phyloP scores from a whole-genome alignment of 768 basidiomycete genomes.

The Mycena leptocephala region DNA sequence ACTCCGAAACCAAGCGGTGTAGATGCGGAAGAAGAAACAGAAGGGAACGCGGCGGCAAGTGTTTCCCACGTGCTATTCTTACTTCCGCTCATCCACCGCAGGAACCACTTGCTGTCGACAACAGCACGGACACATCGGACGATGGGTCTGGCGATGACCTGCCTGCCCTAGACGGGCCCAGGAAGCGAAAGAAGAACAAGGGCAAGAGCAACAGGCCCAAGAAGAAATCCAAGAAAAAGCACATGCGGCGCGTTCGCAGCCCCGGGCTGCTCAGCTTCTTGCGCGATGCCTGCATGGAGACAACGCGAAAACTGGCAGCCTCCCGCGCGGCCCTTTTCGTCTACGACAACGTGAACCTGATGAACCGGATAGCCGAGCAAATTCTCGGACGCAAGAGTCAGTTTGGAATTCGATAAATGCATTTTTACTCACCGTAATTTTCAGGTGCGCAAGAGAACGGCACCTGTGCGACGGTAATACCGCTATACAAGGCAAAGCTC shows the following conservation, averaged over 20 bases:
- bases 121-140: too few species aligned
- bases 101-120: neutral
- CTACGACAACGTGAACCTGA: conserved; percentile 1
- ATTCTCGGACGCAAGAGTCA: conserved; percentile 1
- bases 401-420: neutral
- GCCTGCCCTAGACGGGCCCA: too few species aligned
- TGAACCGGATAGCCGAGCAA: neutral
- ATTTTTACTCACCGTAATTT: neutral
- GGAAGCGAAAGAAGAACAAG: too few species aligned
- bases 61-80: neutral
- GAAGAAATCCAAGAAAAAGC: neutral
- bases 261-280: neutral
- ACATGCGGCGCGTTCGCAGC: neutral
- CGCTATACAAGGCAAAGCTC: conserved; percentile 28
- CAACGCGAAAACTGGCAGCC: neutral
- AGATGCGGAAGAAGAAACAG: too few species aligned
- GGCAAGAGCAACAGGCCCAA: neutral
- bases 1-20: neutral
- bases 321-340: neutral
- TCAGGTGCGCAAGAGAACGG: conserved; percentile 47
- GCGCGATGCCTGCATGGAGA: neutral
- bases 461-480: conserved; percentile 44
- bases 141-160: too few species aligned
- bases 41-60: neutral
- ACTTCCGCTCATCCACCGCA: neutral